Conservation (phyloP, 179 eudicot species). For the Spinacia oleracea region DNA sequence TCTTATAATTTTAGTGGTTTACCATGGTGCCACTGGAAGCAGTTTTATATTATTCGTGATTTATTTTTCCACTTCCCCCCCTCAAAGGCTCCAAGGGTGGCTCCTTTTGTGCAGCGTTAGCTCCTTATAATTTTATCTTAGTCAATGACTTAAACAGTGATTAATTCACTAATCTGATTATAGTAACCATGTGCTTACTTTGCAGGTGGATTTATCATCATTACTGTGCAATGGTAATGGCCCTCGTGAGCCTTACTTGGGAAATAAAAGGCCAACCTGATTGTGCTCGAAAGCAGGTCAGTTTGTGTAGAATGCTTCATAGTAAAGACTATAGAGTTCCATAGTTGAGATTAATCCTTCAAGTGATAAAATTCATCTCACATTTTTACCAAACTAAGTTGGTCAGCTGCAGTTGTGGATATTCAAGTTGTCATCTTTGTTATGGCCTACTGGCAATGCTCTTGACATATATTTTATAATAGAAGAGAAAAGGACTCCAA, state of each 20-base stretch:
- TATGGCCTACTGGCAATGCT: background rate
- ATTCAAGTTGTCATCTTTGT: background rate
- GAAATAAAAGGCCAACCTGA: conserved; percentile 85
- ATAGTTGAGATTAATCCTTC: background rate
- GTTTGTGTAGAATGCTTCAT: conserved; percentile 12
- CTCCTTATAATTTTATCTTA: background rate
- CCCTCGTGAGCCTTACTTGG: conserved; percentile 98
- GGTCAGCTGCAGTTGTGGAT: background rate
- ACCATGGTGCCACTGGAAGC: background rate
- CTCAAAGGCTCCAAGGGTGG: background rate
- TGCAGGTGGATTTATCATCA: conserved; percentile 98
- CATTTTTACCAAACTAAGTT: background rate
- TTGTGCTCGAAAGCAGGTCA: conserved; percentile 88
- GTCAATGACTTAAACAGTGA: conserved; percentile 1
- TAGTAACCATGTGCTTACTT: background rate
- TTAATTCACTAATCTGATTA: no score
- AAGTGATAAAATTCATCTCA: background rate
- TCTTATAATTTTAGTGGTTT: background rate
- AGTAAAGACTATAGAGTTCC: background rate
- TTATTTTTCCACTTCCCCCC: background rate
- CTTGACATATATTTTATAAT: background rate
- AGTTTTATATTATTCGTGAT: background rate
- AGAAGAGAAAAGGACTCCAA: background rate
- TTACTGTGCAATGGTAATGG: conserved; percentile 95
- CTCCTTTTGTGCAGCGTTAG: background rate